Base-by-base conservation (phyloP, 2,329 filamentous ascomycete species). In the Aspergillus calidoustus region DNA sequence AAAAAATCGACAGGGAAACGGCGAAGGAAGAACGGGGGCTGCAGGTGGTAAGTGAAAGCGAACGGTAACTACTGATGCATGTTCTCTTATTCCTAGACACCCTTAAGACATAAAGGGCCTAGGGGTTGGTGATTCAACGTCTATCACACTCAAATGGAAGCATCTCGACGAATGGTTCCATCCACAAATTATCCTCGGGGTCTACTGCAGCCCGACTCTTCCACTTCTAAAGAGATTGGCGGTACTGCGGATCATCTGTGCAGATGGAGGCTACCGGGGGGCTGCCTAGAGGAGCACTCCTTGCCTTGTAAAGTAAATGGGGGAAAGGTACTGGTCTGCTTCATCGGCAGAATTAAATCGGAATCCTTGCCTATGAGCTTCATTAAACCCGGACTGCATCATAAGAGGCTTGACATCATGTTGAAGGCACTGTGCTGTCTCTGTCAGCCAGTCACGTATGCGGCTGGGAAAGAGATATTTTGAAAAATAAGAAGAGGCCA, bases 161-260 rank as follows among this genome's bases (percentile, higher is more conserved):
- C 48, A 52, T 60, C 59, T 61, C 67, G 64, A 65, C 64, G 56
- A 61, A 66, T 61, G 50, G 57, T 49, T 60, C 60, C 48, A 59
- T 41, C 43, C 28, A 57, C 55, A 64, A 63, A 60, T 55, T 48
- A 57, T 48, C 63, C 64, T 25, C 49, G 47, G 57, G 48, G 54
- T 57, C 61, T 58, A 64, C 66, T 67, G 52, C 64, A 64, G 61
- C 51, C 54, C 53, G 47, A 54, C 59, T 60, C 60, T 58, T 66
- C 71, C 71, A 69, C 69, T 70, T 57, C 54, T 57, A 61, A 54
- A 57, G 59, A 60, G 54, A 66, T 70, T 70, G 68, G 69, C 67
- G 69, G 68, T 66, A 67, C 69, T 67, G 70, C 68, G 72, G 68
- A 69, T 71, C 68, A 70, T 69, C 58, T 64, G 58, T 54, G 55